A percentile compares a stretch with the other conserved stretches of the same genome.
Evolutionary conservation across 192 early-diverging fungal genomes (phyloP).

Genomic region (Linnemannia schmuckeri): DNA sequence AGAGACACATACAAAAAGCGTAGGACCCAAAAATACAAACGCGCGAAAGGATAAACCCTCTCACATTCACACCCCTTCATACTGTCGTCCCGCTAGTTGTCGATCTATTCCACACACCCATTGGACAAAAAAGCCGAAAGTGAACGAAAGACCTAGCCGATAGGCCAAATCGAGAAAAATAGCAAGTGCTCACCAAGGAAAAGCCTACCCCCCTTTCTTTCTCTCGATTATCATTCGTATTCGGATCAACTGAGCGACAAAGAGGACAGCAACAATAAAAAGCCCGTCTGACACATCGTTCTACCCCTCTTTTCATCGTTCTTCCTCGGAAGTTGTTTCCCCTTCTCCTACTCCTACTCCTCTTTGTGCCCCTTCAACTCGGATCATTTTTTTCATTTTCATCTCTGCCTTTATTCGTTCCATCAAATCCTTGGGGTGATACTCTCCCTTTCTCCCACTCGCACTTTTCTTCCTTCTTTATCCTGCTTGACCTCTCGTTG

Average conservation of each 20-base stretch:
- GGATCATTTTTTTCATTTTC: neutral
- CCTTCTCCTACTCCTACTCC: neutral
- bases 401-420: neutral
- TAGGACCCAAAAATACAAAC: no score
- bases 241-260: neutral
- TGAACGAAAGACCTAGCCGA: neutral
- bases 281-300: neutral
- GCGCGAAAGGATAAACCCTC: neutral
- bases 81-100: neutral
- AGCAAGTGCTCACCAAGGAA: no score
- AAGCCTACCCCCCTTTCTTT: no score
- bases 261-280: neutral
- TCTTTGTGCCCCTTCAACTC: neutral
- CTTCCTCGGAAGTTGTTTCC: neutral
- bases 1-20: no score
- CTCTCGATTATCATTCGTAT: neutral
- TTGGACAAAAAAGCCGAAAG: neutral
- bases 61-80: neutral
- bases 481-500: neutral
- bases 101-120: neutral
- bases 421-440: neutral
- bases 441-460: neutral
- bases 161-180: no score
- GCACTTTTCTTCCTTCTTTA: neutral
- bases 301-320: neutral